Conservation (phyloP, 345 rosid genomes). For the Acer negundo region DNA sequence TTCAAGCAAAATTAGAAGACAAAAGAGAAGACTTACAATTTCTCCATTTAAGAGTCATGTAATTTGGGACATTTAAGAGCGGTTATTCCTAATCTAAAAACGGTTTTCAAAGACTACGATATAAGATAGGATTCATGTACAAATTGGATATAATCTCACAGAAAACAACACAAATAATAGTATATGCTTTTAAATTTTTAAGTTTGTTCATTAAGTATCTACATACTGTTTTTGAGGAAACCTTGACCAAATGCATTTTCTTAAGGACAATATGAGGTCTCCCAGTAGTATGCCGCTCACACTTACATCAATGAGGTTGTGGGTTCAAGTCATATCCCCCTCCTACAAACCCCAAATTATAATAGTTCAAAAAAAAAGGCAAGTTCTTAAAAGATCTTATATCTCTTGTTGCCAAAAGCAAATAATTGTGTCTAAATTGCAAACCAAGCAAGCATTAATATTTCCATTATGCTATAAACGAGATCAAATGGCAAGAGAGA, state of each 20-base stretch:
- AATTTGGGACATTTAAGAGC: not conserved
- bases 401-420: not conserved
- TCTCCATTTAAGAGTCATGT: not conserved
- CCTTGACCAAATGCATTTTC: not conserved
- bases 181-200: not conserved
- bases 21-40: not conserved
- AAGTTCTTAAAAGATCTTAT: no score
- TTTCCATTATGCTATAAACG: not conserved
- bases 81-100: not conserved
- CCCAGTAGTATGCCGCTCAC: no score
- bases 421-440: not conserved
- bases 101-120: not conserved
- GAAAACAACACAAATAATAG: not conserved
- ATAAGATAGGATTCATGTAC: not conserved
- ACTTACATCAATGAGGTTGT: no score
- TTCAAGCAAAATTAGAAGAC: not conserved
- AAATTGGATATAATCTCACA: not conserved
- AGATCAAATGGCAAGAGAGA: not conserved
- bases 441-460: not conserved
- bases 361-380: no score
- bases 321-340: no score
- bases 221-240: not conserved
- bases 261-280: not conserved
- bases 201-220: not conserved
- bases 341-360: no score